These are phyloP conservation scores for Vitis hybrid DNA, from an alignment of 177 flowering plant genomes.

Conservation along the genomic window DNA sequence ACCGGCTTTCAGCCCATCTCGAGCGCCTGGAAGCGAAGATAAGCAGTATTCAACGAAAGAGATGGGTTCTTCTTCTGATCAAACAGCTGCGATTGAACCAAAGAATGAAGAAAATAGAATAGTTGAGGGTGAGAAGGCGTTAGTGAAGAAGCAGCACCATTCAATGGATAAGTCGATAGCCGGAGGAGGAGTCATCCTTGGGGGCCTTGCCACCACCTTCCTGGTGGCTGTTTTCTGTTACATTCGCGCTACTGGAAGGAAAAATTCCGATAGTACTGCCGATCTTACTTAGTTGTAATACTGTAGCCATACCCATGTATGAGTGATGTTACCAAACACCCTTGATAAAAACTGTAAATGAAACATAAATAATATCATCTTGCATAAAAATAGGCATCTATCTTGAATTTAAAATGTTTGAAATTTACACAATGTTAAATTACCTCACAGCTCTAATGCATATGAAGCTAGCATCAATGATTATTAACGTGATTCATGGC, in stretches of 20 bases:
- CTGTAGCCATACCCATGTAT: too few relatives aligned
- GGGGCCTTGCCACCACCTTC: slow-evolving; percentile 55
- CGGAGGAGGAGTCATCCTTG: slow-evolving; percentile 64
- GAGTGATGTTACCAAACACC: too few relatives aligned
- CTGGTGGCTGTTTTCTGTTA: slow-evolving; percentile 53
- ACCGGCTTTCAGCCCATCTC: slow-evolving; percentile 20
- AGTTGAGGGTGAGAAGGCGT: not conserved
- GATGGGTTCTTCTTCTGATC: not conserved
- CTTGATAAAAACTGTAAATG: too few relatives aligned
- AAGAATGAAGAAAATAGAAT: slow-evolving; percentile 3
- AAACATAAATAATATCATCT: too few relatives aligned
- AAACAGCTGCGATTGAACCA: not conserved
- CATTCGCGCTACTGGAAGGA: slow-evolving; percentile 55
- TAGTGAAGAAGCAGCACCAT: slow-evolving; percentile 21
- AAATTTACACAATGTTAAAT: too few relatives aligned
- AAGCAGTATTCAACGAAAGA: too few relatives aligned
- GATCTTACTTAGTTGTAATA: too few relatives aligned
- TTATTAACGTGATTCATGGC: too few relatives aligned
- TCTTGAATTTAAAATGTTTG: too few relatives aligned
- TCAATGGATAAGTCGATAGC: slow-evolving; percentile 42
- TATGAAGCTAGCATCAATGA: too few relatives aligned
- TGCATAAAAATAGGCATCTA: too few relatives aligned
- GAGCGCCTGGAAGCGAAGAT: slow-evolving; percentile 6
- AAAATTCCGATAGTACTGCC: not conserved
- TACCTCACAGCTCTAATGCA: too few relatives aligned